Evolutionary conservation across 179 eudicot genomes (phyloP), one percentile per base, ranked within the genome.

Genomic region (Dionaea muscipula): DNA sequence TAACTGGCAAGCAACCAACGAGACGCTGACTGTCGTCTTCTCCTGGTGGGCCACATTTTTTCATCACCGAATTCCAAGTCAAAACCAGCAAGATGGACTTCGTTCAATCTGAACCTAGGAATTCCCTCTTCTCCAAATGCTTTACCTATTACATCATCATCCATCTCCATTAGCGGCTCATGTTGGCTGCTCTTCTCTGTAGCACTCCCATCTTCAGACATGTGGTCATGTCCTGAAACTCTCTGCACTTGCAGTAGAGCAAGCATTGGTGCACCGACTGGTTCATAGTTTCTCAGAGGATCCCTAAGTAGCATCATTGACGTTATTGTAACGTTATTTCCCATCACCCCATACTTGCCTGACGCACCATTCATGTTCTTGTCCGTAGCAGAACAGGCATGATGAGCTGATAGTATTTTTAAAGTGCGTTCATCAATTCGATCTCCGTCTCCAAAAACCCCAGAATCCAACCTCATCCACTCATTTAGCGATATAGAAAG

Each of bases 1-100:
- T 80, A 76, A 58, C 73, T 78, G 14, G 86, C 77, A 55, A 82
- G 67, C 78, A 85, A 73, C 94, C 94, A 85, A 23, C 89, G 77
- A 10, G 69, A 59, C 20, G 86, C 94, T 23, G 86, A 68, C 51
- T 82, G 79, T 50, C 68, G 74, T 17, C 74, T 80, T 41, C 74
- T 70, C 60, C 41, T 66, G 25, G 71, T 64, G 0, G 70, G 68
- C 81, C 79, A 74, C 10, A 53, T 21, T 31, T 65, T 75, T 50
- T 61, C 48, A 48, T 45, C 37, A 57, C 53, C 68, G 17, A 59
- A 41, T 49, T 54, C 75, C 33, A 53, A 47, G 56, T 62, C 66
- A 60, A 80, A 35, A 17, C 94, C 86, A 56, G 81, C 78, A 47
- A 85, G 51, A 68, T 76, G 81, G 28, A 65, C 82, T 61, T 75